Evolutionary conservation across 2,329 filamentous ascomycete species (phyloP), one percentile per base, ranked within the genome.

Genomic region (Aurifilum marmelostoma): DNA sequence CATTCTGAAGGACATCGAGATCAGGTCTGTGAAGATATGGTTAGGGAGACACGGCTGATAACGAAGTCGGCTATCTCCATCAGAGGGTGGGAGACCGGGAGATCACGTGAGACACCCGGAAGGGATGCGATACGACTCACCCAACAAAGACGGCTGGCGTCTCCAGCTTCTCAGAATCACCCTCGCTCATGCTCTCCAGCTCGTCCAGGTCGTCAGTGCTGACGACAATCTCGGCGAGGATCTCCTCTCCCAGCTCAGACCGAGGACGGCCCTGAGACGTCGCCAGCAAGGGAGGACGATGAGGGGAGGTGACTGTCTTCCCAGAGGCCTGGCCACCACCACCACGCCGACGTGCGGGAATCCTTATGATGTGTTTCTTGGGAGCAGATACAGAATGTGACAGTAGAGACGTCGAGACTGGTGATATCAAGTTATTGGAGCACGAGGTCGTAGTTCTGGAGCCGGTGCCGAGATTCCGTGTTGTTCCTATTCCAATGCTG

Each of bases 141-240:
- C 61, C 63, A 37, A 58, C 18, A 54, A 64, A 60, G 34, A 71
- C 71, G 16, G 59, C 58, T 32, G 72, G 69, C 29, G 71, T 56
- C 18, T 69, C 34, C 52, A 70, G 65, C 43, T 72, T 69, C 58
- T 73, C 73, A 34, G 74, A 68, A 4, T 43, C 47, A 8, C 59
- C 64, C 50, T 73, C 71, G 69, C 75, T 75, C 29, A 75, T 69
- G 34, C 79, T 77, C 76, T 80, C 79, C 29, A 71, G 60, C 5
- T 58, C 68, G 27, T 81, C 78, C 77, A 82, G 81, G 18, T 79
- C 76, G 67, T 79, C 81, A 39, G 81, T 82, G 78, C 81, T 82
- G 24, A 83, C 83, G 5, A 83, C 74, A 34, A 84, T 84, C 70
- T 82, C 82, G 4, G 79, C 76, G 3, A 78, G 79, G 43, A 80